Evolutionary conservation across 2,329 filamentous ascomycete species (phyloP), one percentile per base, ranked within the genome.

Genomic region (Fusarium veterinarium): DNA sequence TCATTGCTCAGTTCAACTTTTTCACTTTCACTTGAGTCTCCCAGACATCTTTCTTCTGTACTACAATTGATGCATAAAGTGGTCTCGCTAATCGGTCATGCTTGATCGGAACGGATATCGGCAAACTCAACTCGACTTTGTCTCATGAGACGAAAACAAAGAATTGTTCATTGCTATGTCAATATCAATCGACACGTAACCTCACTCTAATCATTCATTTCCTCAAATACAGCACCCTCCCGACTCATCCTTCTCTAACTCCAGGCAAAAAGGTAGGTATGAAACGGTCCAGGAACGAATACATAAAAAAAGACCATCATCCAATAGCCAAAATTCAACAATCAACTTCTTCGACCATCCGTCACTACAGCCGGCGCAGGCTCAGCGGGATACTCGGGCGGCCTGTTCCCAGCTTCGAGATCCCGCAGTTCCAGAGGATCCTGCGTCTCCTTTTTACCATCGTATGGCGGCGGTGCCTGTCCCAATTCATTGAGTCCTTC

Each of bases 391-490:
- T 81, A 81, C 20, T 75, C 77, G 5, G 80, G 80, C 35, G 79
- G 80, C 55, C 69, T 71, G 5, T 63, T 59, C 31, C 69, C 76
- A 48, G 71, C 70, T 62, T 80, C 80, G 20, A 79, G 45, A 44
- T 80, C 77, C 28, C 71, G 73, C 48, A 75, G n/a, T 66, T 79
- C 77, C 41, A 65, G 61, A 12, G 72, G 53, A 49, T 69, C 61
- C 28, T 72, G 66, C 30, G 48, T 62, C 33, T 77, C 69, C 70
- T 80, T 78, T 74, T 81, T 81, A 11, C 76, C 75, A 44, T 82
- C 83, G 77, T 92, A 92, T 1, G 90, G 89, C 52, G 91, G 91
- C 55, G 91, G 91, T 14, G 90, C 89, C 78, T 92, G 89, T 33
- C 90, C 91, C 46, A 86, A 80, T 81, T 91, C 90, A 76, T 92